Evolutionary conservation across 306 rosid species (phyloP), one percentile per base, ranked within the genome.

Genomic region (Acacia crassicarpa): DNA sequence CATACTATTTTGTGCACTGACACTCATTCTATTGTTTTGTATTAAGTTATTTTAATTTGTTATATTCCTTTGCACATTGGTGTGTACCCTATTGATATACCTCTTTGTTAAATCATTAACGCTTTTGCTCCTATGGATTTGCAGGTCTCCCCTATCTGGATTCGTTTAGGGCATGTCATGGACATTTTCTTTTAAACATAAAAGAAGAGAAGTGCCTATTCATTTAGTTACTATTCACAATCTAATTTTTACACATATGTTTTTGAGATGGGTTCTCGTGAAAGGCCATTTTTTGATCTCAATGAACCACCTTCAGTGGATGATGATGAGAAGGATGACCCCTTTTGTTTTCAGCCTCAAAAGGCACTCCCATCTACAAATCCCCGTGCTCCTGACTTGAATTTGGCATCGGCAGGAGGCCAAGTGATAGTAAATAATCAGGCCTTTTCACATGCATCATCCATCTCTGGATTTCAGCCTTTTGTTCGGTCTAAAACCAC

Each of bases 231-330:
- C 81, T 79, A 73, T 72, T 80, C 70, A 45, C 53, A 66, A 78
- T 82, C 79, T 87, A 81, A 91, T 72, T 90, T 92, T 87, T 88
- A 92, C 89, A 88, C 92, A 83, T 89, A 90, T 92, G 88, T 91
- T 88, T 90, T 86, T 92, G 92, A 92, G 88, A 95, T 95, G 99
- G 99, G 95, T 90, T 93, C 94, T 80, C 91, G 97, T 89, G 98
- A 93, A 93, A 90, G 87, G 87, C 88, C 68, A 68, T 75, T 95
- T 81, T 93, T 95, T 93, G 99, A 95, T 89, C 99, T 95, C 90
- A 95, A 95, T 68, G 98, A 93, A 88, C 96, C 95, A 82, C 97
- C 99, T 77, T 79, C 86, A 2, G 98, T 92, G 87, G 98, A 95
- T 88, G 87, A 81, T 80, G 97, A 85, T 61, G 99, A 91, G 84